Evolutionary conservation across 2,329 filamentous ascomycete species (phyloP), one percentile per base, ranked within the genome.

Genomic region (Phaeoacremonium minimum): DNA sequence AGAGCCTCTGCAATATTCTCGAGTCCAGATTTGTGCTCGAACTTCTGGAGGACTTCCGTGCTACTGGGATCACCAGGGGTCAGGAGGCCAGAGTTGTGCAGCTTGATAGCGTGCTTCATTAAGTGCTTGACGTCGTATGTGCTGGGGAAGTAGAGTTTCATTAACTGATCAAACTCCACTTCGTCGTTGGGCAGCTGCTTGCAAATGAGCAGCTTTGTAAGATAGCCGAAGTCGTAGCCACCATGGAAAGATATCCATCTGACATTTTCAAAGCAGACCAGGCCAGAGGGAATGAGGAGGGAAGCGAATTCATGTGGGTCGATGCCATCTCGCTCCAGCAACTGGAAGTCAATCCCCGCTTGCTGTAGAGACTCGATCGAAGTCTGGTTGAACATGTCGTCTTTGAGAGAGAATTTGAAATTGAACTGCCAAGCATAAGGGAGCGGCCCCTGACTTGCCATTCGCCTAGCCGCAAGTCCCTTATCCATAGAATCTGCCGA

Each of bases 401-500:
- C 81, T 48, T 93, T 86, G 8, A 96, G 73, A 2, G 88, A 93
- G 62, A 97, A 98, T 51, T 90, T 85, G 66, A 98, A 98, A 71
- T 98, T 97, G 74, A 98, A 98, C 50, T 96, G 91, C 93, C 93
- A 98, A 14, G 91, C 94, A 56, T 86, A 94, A 13, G 87, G 91
- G 41, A 88, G 81, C 33, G 77, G 73, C 41, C 61, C 51, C 39
- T 63, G 69, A 33, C 46, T 58, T 15, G 58, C 62, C 16, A 61
- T 59, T 43, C 66, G 61, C 44, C 66, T 59, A 20, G 53, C 58
- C 14, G 54, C 61, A 19, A 56, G 51, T n/a, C 53, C 56, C 15
- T 63, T 45, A 4, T 70, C 66, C 13, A 51, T 43, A 29, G 63
- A 42, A 35, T 75, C 67, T 15, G 63, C 58, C 18, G 63, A 60